These are phyloP conservation scores for Gymnopilus junonius DNA, from an alignment of 768 basidiomycete species.

Conservation along the genomic window DNA sequence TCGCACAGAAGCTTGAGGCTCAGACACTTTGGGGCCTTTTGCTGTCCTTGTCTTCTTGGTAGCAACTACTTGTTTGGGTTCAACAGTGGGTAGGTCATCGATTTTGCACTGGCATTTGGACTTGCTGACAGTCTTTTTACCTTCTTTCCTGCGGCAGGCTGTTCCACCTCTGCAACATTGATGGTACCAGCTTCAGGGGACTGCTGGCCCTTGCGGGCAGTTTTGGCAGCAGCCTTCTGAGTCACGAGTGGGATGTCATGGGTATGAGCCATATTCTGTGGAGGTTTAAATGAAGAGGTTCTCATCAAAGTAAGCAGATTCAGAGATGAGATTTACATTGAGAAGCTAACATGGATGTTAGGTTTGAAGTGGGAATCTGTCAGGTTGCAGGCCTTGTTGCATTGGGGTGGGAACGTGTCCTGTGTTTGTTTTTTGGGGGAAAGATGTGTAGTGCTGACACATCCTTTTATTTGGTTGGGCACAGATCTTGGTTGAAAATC, in stretches of 20 bases:
- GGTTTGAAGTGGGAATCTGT: too few species aligned
- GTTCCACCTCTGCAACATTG: background rate
- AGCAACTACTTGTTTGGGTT: background rate
- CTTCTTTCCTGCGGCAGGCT: background rate
- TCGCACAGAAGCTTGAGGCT: background rate
- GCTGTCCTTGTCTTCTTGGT: background rate
- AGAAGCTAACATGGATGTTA: too few species aligned
- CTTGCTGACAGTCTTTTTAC: background rate
- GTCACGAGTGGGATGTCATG: background rate
- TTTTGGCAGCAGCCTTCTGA: background rate
- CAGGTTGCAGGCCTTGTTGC: background rate
- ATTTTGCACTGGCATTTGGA: background rate
- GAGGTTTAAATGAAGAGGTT: too few species aligned
- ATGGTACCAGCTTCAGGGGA: background rate
- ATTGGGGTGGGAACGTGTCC: background rate
- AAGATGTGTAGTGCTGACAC: background rate
- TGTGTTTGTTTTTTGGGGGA: background rate
- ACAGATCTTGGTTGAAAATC: background rate
- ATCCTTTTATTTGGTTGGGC: background rate
- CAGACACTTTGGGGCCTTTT: background rate
- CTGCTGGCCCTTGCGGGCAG: background rate
- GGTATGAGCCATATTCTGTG: background rate
- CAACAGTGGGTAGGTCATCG: background rate
- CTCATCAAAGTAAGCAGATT: too few species aligned
- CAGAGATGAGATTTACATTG: too few species aligned